Percentiles rank a stretch among this genome's conserved stretches.
Conservation (phyloP, 805 yeast genomes). For the Hanseniaspora hatyaiensis region DNA sequence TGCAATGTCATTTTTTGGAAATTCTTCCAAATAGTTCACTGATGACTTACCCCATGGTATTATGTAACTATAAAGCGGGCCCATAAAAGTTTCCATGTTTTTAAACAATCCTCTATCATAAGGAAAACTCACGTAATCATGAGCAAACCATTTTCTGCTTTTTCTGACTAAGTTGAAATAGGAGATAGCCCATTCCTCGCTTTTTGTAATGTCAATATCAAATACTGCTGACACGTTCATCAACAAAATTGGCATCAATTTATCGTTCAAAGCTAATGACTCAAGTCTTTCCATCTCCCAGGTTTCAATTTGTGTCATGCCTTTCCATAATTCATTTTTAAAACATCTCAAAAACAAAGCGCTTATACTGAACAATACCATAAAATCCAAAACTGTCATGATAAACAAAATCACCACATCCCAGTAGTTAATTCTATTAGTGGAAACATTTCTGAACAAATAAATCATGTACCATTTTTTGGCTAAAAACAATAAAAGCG, state of each 20-base stretch:
- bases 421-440: conserved; percentile 39
- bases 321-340: conserved; percentile 41
- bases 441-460: conserved; percentile 41
- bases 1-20: conserved; percentile 42
- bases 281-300: conserved; percentile 87
- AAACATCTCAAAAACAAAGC: conserved; percentile 53
- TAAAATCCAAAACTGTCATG: conserved; percentile 41
- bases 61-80: conserved; percentile 53
- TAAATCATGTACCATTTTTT: conserved; percentile 37
- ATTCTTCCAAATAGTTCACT: conserved; percentile 46
- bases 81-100: conserved; percentile 46
- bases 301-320: conserved; percentile 78
- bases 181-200: conserved; percentile 16
- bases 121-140: conserved; percentile 63
- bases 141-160: conserved; percentile 35
- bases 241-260: conserved; percentile 37
- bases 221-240: conserved; percentile 37
- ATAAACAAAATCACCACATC: conserved; percentile 48
- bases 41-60: conserved; percentile 58
- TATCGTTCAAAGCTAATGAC: conserved; percentile 45
- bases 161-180: conserved; percentile 16
- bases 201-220: conserved; percentile 18
- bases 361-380: conserved; percentile 51
- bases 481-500: conserved; percentile 35
- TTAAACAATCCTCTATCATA: conserved; percentile 56